Percentiles rank a stretch among this genome's conserved stretches.
These are phyloP conservation scores for Kwoniella europaea DNA, from an alignment of 768 basidiomycete genomes.

Conservation along the genomic window DNA sequence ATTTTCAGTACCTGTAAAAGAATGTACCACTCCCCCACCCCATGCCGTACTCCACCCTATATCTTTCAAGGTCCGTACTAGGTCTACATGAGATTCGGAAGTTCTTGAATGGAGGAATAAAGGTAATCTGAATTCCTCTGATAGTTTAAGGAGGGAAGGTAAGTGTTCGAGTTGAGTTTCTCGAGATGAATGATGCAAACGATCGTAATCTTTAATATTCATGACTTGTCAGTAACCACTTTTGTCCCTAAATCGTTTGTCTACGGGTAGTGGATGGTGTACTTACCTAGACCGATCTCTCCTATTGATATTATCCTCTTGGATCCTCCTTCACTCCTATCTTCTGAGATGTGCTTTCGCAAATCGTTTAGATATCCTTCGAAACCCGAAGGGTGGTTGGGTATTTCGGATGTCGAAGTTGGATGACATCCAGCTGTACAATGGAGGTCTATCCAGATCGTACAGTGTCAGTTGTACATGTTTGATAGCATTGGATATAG, in stretches of 20 bases:
- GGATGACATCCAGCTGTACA: conserved; percentile 82
- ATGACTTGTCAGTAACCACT: no score
- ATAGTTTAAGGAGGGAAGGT: conserved; percentile 69
- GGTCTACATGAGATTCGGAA: conserved; percentile 70
- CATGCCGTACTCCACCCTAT: conserved; percentile 67
- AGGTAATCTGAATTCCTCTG: conserved; percentile 74
- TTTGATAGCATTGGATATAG: no score
- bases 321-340: conserved; percentile 40
- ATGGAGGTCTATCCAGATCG: conserved; percentile 71
- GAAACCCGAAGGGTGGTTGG: conserved; percentile 65
- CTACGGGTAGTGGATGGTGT: neutral
- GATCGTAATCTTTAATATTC: conserved; percentile 69
- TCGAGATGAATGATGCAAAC: conserved; percentile 68
- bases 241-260: no score
- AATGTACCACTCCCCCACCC: conserved; percentile 81
- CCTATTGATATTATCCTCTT: conserved; percentile 75
- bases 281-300: conserved; percentile 76
- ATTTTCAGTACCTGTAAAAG: conserved; percentile 71
- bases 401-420: conserved; percentile 73
- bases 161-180: conserved; percentile 71
- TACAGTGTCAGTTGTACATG: no score
- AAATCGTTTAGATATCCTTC: conserved; percentile 69
- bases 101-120: conserved; percentile 77
- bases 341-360: conserved; percentile 64
- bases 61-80: conserved; percentile 69